phyloP scores from a whole-genome alignment of 164 flowering plant species.

The Chloranthus sessilifolius region DNA sequence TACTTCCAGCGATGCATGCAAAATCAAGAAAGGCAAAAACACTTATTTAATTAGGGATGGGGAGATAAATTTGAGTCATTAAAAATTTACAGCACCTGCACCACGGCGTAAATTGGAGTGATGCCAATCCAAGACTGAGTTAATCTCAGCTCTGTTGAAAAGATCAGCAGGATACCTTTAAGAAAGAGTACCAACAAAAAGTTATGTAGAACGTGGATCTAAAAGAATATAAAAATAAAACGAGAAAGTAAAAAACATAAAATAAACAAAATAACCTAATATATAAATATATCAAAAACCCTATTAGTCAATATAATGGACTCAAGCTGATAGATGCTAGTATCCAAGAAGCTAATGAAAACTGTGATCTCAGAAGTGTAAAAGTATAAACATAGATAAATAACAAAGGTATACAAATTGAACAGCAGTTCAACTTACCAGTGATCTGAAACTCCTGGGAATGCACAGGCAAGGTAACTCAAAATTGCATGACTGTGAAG shows the following conservation, averaged over 20 bases:
- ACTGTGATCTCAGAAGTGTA: no score
- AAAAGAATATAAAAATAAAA: not conserved
- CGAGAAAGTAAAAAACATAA: not conserved
- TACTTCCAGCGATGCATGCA: no score
- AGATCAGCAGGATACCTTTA: slow-evolving; percentile 86
- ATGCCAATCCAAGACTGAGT: slow-evolving; percentile 94
- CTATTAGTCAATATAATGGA: no score
- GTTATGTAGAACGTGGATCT: not conserved
- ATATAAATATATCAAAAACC: no score
- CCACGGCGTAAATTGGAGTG: slow-evolving; percentile 78
- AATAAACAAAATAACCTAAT: not conserved
- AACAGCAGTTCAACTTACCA: slow-evolving; percentile 49
- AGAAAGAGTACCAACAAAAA: slow-evolving; percentile 1
- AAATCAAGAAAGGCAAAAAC: no score
- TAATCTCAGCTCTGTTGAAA: slow-evolving; percentile 63
- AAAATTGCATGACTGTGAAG: slow-evolving; percentile 89
- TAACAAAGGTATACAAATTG: no score
- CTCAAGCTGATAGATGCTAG: no score
- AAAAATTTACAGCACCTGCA: slow-evolving; percentile 42
- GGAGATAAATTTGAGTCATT: no score
- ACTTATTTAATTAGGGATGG: no score
- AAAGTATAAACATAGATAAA: no score
- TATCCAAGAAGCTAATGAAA: not conserved
- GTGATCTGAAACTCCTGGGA: slow-evolving; percentile 81
- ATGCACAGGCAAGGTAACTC: slow-evolving; percentile 70